Evolutionary conservation across 768 basidiomycete genomes (phyloP).

Genomic region (Tricholoma sp.): DNA sequence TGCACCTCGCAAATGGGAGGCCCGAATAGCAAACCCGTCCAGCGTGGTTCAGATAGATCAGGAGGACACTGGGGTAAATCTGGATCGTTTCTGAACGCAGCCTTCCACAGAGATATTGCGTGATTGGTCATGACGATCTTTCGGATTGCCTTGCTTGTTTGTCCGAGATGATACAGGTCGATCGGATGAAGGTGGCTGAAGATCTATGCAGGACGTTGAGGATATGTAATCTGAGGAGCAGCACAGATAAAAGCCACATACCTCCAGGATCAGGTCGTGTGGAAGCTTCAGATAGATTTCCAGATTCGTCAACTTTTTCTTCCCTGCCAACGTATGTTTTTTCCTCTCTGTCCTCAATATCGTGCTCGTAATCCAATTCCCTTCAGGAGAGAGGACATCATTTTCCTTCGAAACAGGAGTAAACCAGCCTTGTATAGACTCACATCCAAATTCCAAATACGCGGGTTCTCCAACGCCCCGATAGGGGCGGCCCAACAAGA

Average conservation of each 20-base stretch:
- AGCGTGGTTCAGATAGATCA: no score
- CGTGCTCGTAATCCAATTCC: background rate
- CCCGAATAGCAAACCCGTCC: background rate
- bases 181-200: background rate
- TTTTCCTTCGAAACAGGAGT: background rate
- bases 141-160: background rate
- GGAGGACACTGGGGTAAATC: background rate
- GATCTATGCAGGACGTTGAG: background rate
- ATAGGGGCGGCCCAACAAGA: no score
- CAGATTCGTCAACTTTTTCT: background rate
- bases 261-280: background rate
- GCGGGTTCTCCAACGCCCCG: no score
- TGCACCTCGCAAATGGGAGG: background rate
- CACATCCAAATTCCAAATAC: no score
- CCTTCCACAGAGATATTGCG: background rate
- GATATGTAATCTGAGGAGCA: background rate
- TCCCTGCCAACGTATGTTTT: background rate
- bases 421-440: no score
- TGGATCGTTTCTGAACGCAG: background rate
- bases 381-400: background rate
- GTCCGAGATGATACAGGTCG: background rate
- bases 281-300: background rate
- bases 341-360: background rate
- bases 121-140: background rate
- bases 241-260: background rate